A percentile compares a stretch with the other conserved stretches of the same genome.
These are phyloP conservation scores for Leccinum huronense DNA, from an alignment of 1,284 basidiomycete genomes.

Conservation along the genomic window DNA sequence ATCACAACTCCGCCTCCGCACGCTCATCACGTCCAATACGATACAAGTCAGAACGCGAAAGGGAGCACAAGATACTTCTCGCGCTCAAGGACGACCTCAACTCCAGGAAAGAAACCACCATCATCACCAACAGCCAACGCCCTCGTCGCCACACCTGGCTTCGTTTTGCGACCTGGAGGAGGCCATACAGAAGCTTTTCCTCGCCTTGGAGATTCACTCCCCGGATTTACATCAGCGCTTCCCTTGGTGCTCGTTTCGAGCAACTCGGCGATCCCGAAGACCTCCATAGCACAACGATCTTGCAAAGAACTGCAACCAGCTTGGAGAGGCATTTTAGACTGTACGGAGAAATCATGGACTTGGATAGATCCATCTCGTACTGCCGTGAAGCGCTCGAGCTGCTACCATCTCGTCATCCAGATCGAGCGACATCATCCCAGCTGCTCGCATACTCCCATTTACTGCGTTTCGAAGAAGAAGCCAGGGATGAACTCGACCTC, in stretches of 20 bases:
- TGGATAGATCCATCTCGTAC: slow-evolving; percentile 28
- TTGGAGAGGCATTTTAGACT: slow-evolving; percentile 27
- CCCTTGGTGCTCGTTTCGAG: slow-evolving; percentile 30
- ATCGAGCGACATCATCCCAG: slow-evolving; percentile 17
- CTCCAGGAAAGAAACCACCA: too few species aligned
- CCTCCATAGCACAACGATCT: slow-evolving; percentile 20
- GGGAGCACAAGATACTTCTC: too few species aligned
- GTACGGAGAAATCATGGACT: slow-evolving; percentile 20
- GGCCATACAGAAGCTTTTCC: slow-evolving; percentile 30
- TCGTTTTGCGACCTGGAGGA: slow-evolving; percentile 26
- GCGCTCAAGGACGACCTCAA: too few species aligned
- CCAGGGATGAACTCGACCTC: slow-evolving; percentile 29
- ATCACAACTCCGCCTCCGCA: too few species aligned
- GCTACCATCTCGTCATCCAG: slow-evolving; percentile 16
- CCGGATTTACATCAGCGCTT: slow-evolving; percentile 17
- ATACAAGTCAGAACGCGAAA: too few species aligned
- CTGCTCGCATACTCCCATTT: slow-evolving; percentile 24
- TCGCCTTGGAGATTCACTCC: slow-evolving; percentile 25
- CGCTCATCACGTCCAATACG: too few species aligned
- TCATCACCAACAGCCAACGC: too few species aligned
- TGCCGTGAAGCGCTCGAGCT: slow-evolving; percentile 30
- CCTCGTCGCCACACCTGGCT: too few species aligned
- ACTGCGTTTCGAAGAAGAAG: slow-evolving; percentile 23
- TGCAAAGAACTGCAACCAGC: slow-evolving; percentile 17
- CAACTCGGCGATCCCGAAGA: slow-evolving; percentile 25